Evolutionary conservation across 805 yeast genomes (phyloP), one percentile per base, ranked within the genome.

Genomic region (Kazachstania kunashirensis): DNA sequence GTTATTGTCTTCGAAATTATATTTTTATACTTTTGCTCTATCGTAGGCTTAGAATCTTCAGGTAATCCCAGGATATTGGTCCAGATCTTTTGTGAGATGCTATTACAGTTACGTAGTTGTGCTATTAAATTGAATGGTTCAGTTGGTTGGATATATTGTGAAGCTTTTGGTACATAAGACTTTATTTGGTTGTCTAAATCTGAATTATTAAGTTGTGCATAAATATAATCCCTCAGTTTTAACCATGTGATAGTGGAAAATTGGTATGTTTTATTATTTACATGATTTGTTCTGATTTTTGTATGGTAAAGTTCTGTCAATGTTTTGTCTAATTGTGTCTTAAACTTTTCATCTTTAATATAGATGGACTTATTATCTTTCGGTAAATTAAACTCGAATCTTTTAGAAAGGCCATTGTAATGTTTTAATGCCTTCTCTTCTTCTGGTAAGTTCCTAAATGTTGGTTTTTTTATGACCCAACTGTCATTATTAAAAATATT

Each of bases 1-100:
- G 46, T 50, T 16, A 45, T 50, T 4, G 38, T 40, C 13, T 41
- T 43, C 14, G 37, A 24, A 15, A 54, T 9, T 7, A 54, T 14
- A 33, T 48, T 37, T 13, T 39, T 28, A 24, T 29, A 45, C 36
- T 49, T 46, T 11, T 39, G 42, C 16, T 31, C 33, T 7, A 28
- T 25, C 3, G 39, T 31, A 11, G 25, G 5, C 6, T 3, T 28
- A 8, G 33, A 7, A 3, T 10, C 34, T 1, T 17, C 28, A 6
- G 26, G 15, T 18, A 29, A 26, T 28, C 25, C 13, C 12, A 18
- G 35, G 6, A 33, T 20, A 24, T 9, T 14, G 4, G 11, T 23
- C 37, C 40, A 29, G 29, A 28, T 35, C 3, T 27, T 7, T 4
- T 16, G 10, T 9, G 33, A 13, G 6, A 35, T 23, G 2, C 7